A percentile compares a stretch with the other conserved stretches of the same genome.
phyloP scores from a whole-genome alignment of 78 protist genomes.

The Chrysochromulina parva region DNA sequence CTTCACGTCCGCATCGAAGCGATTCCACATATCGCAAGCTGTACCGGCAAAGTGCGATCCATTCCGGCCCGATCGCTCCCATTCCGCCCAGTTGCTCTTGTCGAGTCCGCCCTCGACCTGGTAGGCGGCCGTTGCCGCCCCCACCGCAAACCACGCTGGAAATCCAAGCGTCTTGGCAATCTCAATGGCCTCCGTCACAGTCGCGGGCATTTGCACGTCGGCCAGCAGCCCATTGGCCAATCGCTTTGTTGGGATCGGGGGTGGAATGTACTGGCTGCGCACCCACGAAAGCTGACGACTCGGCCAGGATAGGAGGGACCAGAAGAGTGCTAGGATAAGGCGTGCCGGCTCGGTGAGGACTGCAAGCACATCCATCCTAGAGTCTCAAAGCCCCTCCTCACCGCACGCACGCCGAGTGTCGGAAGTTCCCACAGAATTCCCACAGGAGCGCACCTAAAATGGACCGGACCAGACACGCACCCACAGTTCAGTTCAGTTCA shows the following conservation, averaged over 20 bases:
- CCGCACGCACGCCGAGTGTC: too few relatives aligned
- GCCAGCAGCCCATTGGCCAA: neutral
- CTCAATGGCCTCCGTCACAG: neutral
- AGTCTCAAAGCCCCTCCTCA: too few relatives aligned
- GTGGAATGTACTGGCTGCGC: too few relatives aligned
- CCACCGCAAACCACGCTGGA: neutral
- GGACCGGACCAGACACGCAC: too few relatives aligned
- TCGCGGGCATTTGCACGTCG: neutral
- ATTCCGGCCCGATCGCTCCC: neutral
- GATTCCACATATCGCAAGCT: conserved; percentile 14
- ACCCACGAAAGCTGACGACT: too few relatives aligned
- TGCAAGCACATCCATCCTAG: too few relatives aligned
- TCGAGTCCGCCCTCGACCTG: conserved; percentile 31
- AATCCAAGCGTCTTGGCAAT: neutral
- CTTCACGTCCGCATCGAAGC: neutral
- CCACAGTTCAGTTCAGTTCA: too few relatives aligned
- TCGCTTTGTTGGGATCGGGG: neutral
- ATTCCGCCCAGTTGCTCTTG: conserved; percentile 21
- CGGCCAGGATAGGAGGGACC: too few relatives aligned
- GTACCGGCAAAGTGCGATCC: neutral
- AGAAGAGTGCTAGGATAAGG: too few relatives aligned
- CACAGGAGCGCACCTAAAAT: too few relatives aligned
- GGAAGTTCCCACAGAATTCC: too few relatives aligned
- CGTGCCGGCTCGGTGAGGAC: too few relatives aligned
- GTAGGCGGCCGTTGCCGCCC: conserved; percentile 38